phyloP scores from a whole-genome alignment of 2,329 filamentous ascomycete genomes.

The Xylariaceae sp. region DNA sequence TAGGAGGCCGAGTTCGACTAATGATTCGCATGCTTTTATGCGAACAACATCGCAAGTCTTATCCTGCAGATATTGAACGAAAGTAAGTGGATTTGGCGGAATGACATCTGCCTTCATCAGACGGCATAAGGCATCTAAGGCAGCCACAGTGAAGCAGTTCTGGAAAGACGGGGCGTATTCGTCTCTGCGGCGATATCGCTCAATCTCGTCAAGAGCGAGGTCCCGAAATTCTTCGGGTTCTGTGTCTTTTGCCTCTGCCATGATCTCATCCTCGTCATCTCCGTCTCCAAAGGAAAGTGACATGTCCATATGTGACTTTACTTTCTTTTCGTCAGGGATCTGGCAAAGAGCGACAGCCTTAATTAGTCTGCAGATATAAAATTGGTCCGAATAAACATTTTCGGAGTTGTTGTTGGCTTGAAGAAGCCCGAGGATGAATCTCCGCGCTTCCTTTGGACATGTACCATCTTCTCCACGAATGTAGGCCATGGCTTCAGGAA shows the following conservation, averaged over 20 bases:
- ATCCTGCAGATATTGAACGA: constrained; percentile 70
- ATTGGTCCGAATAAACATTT: constrained; percentile 87
- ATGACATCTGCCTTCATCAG: constrained; percentile 71
- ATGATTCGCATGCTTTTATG: constrained; percentile 69
- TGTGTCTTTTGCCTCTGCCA: constrained; percentile 49
- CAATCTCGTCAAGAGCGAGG: constrained; percentile 66
- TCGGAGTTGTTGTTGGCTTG: constrained; percentile 94
- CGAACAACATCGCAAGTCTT: constrained; percentile 68
- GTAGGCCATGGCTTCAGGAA: constrained; percentile 79
- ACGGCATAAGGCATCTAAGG: constrained; percentile 65
- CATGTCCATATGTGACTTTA: constrained; percentile 49
- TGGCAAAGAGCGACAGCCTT: constrained; percentile 65
- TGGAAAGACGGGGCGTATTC: constrained; percentile 73
- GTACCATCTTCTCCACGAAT: constrained; percentile 78
- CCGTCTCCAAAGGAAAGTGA: constrained; percentile 52
- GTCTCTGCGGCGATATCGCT: constrained; percentile 71
- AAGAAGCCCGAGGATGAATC: constrained; percentile 87
- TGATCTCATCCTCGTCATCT: constrained; percentile 51
- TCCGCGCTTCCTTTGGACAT: constrained; percentile 79
- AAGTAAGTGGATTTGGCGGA: constrained; percentile 58
- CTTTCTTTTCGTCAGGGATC: constrained; percentile 53
- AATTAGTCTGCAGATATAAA: constrained; percentile 85
- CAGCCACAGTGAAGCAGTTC: constrained; percentile 70
- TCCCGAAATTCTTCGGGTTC: constrained; percentile 58
- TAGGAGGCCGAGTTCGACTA: constrained; percentile 69